Evolutionary conservation across 306 rosid genomes (phyloP).

Genomic region (Ziziphus jujuba): DNA sequence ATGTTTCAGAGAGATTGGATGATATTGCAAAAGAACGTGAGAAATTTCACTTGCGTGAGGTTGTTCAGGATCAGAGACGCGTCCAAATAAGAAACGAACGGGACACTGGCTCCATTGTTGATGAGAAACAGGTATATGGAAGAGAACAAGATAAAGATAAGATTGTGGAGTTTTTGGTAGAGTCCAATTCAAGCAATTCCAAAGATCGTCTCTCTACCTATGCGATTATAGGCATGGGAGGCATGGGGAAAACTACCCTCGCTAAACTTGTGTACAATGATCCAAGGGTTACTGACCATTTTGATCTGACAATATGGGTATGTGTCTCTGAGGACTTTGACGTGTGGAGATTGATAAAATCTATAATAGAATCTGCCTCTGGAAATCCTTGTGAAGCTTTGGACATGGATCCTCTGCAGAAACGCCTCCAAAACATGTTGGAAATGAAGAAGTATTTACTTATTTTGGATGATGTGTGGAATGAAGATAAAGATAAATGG

Average conservation of each 20-base stretch:
- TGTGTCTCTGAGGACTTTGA: no score
- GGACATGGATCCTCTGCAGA: slow-evolving; percentile 14
- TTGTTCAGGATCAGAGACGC: neutral
- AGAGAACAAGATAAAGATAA: slow-evolving; percentile 14
- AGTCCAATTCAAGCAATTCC: neutral
- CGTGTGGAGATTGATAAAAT: no score
- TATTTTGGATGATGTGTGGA: slow-evolving; percentile 53
- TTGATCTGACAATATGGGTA: slow-evolving; percentile 13
- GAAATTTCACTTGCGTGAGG: slow-evolving; percentile 21
- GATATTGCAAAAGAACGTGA: slow-evolving; percentile 13
- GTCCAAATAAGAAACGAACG: neutral
- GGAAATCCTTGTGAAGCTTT: slow-evolving; percentile 5
- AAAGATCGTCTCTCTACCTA: slow-evolving; percentile 24
- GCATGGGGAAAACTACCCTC: slow-evolving; percentile 48
- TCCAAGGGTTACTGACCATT: neutral
- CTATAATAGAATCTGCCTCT: slow-evolving; percentile 10
- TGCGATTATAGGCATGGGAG: slow-evolving; percentile 35
- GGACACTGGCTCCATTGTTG: slow-evolving; percentile 5
- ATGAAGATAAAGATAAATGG: slow-evolving; percentile 34
- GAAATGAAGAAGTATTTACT: slow-evolving; percentile 20
- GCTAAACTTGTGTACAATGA: slow-evolving; percentile 34
- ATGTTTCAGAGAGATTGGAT: neutral
- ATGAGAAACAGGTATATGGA: slow-evolving; percentile 8
- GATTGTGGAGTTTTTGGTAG: neutral
- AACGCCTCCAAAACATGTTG: slow-evolving; percentile 9